Evolutionary conservation across 345 rosid species (phyloP), one percentile per base, ranked within the genome.

Genomic region (Brassica nigra): DNA sequence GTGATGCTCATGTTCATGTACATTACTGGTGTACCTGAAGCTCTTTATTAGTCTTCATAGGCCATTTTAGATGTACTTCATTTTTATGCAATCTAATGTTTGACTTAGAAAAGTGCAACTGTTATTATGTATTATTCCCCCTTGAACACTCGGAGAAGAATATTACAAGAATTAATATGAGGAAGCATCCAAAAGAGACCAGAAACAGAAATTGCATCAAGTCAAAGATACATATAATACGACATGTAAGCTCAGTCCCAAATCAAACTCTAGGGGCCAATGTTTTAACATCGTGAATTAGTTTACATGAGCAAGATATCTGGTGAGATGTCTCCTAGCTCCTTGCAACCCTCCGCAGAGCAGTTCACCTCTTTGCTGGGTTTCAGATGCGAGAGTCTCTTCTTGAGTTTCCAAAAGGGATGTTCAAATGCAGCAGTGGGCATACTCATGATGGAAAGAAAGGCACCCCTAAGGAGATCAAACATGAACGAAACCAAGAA

Each of bases 1-100:
- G 36, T 36, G 34, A 54, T 55, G 59, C 11, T 15, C 70, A 49
- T 61, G 70, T 54, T 42, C 27, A 68, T 70, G 63, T 49, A 71
- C 81, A 78, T 71, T 72, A 15, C 76, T 78, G 66, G 44, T 78
- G 77, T 78, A 66, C 73, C 76, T 57, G 18, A 66, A 58, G 68
- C 34, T 66, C 66, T 72, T 72, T 66, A 15, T 55, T 64, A 78
- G 55, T 20, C 70, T 70, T 62, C 52, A 70, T 55, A 47, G 20
- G 54, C 77, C 68, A 66, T 42, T 30, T 44, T 73, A 73, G 77
- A 65, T 71, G 20, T 54, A 52, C 3, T 37, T 18, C 18, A 18
- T 18, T 18, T 18, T 18, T 18, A 18, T 42, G 3, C 33, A 31
- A 31, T 31, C 4, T 31, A 31, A 31, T 31, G 33, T 31, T 31